Evolutionary conservation across 306 rosid species (phyloP), one percentile per base, ranked within the genome.

Genomic region (Elaeagnus macrophylla): DNA sequence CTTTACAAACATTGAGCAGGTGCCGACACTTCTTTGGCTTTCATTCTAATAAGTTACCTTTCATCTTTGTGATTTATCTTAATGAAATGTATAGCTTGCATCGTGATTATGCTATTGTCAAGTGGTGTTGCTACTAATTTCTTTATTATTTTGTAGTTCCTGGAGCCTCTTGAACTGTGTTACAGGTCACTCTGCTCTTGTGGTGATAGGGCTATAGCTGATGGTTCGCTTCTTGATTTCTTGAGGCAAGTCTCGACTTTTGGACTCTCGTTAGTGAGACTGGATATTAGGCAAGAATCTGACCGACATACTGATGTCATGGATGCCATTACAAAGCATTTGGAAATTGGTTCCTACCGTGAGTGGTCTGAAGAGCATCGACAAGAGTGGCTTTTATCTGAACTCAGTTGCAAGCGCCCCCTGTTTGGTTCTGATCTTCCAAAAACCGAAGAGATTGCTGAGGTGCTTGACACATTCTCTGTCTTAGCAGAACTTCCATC

Each of bases 241-340:
- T 57, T 91, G 78, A 84, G 97, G 72, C 97, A 91, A 82, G 87
- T 91, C 37, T 91, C 97, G 12, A 91, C 96, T 62, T 91, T 91
- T 56, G 97, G 97, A 52, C 79, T 91, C 39, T 84, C 97, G 12
- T 72, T 91, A 17, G 97, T 86, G 66, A 86, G 93, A 62, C 97
- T 91, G 13, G 97, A 91, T 67, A 86, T 91, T 55, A 71, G 97
- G 82, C 97, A 91, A 63, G 97, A 91, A 59, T 86, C 97, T 0
- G 97, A 91, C 53, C 94, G 97, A 20, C 97, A 91, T 57, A 75
- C 96, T 0, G 96, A 91, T 66, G 94, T 86, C 62, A 68, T 91
- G 69, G 95, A 91, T 52, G 95, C 96, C 57, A 82, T 86, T 55
- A 91, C 96, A 59, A 81, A 73, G 59, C 97, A 91, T 71, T 69